These are phyloP conservation scores for Begonia loranthoides DNA, from an alignment of 306 rosid species.

Conservation along the genomic window DNA sequence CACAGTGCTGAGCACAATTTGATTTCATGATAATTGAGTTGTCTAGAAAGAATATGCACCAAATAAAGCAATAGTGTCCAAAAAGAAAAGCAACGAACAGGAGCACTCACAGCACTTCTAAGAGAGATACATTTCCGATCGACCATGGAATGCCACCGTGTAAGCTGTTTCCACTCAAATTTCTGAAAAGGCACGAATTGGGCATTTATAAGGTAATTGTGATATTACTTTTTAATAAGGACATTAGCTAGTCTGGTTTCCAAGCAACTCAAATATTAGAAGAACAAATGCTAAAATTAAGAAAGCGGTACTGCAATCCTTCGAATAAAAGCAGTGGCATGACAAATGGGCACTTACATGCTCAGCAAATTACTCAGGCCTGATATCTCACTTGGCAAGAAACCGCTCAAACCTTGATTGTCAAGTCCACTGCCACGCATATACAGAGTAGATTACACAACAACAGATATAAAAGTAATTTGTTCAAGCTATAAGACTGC, in stretches of 20 bases:
- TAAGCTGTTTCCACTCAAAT: conserved; percentile 80
- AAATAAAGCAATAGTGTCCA: conserved; percentile 3
- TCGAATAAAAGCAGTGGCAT: background rate
- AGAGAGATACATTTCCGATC: conserved; percentile 53
- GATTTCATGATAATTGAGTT: no score
- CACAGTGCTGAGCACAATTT: no score
- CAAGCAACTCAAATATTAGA: no score
- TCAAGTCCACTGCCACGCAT: conserved; percentile 70
- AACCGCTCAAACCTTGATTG: conserved; percentile 86
- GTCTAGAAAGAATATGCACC: no score
- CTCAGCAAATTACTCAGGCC: conserved; percentile 55
- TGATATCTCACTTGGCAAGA: conserved; percentile 61
- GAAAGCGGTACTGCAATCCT: no score
- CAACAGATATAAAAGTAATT: background rate
- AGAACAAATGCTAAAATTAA: no score
- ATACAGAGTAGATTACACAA: conserved; percentile 9
- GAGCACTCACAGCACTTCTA: conserved; percentile 70
- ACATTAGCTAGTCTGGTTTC: no score
- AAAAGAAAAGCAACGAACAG: conserved; percentile 9
- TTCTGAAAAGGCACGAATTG: conserved; percentile 29
- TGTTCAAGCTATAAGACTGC: no score
- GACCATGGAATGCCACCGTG: conserved; percentile 70
- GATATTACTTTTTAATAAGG: no score
- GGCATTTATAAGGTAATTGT: conserved; percentile 9
- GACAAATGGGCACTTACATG: conserved; percentile 38